These are phyloP conservation scores for Suillus variegatus DNA, from an alignment of 768 basidiomycete genomes.

Conservation along the genomic window DNA sequence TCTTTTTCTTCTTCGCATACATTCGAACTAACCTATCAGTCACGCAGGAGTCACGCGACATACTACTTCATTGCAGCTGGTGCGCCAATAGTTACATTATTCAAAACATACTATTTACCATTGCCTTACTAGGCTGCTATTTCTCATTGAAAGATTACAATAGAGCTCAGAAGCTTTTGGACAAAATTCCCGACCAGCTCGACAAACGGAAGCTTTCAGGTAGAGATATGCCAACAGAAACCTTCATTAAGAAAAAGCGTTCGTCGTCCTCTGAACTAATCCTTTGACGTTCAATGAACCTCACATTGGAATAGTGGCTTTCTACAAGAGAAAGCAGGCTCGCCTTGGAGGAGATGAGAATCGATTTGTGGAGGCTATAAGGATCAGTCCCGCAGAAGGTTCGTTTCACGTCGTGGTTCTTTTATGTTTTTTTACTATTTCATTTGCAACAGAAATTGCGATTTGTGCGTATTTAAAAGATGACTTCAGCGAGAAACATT, in stretches of 20 bases:
- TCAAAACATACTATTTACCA: not conserved
- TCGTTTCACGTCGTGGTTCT: conserved; percentile 16
- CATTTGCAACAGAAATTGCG: conserved; percentile 53
- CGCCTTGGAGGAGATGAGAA: conserved; percentile 53
- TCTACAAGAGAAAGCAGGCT: conserved; percentile 70
- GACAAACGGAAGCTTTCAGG: conserved; percentile 63
- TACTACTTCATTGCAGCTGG: conserved; percentile 80
- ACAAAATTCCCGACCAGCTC: conserved; percentile 60
- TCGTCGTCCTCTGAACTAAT: conserved; percentile 23
- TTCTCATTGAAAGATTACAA: conserved; percentile 54
- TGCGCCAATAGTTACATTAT: conserved; percentile 15
- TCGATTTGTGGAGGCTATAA: conserved; percentile 54
- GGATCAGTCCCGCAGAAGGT: conserved; percentile 74
- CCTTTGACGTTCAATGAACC: conserved; percentile 1
- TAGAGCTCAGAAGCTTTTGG: conserved; percentile 61
- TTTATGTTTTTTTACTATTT: conserved; percentile 9
- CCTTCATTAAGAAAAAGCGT: conserved; percentile 79
- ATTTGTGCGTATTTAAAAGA: conserved; percentile 52
- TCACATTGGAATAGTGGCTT: conserved; percentile 51
- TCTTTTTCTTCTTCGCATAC: not conserved
- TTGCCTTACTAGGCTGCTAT: conserved; percentile 52
- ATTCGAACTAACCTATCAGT: not conserved
- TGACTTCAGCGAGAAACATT: conserved; percentile 2
- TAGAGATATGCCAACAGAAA: conserved; percentile 74
- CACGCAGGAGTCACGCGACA: conserved; percentile 69